Base-by-base conservation (phyloP, 164 flowering plant genomes). In the Kalanchoe fedtschenkoi region DNA sequence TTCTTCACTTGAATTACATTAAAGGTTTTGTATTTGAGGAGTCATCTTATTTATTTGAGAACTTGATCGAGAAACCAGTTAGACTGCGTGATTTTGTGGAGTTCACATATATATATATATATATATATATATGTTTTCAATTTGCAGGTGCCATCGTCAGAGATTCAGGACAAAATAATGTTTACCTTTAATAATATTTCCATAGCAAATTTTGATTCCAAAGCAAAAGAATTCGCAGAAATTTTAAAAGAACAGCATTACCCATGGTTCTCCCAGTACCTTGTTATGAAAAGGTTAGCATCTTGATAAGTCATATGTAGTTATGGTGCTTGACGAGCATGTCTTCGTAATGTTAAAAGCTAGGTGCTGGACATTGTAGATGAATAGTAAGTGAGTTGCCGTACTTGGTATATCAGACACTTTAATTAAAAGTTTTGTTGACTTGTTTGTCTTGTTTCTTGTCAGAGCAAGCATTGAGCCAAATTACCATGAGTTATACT, bases 201-300 rank as follows among this genome's bases (percentile, higher is more conserved):
- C 37, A 33, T 67, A 19, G 67, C 89, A 55, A 95, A 85, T 76
- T 21, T 84, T 68, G 99, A 95, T 65, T 80, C 80, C 24, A 95
- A 95, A 78, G 84, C 88, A 30, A 91, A 83, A 70, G 99, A 95
- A 47, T 82, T 95, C 63, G 62, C 75, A 55, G 97, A 95, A 37
- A 70, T 91, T 64, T 67, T 91, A 68, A 81, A 78, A 43, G 96
- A 87, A 75, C 81, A 88, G 62, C 81, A 81, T 70, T 81, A 81
- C 73, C 88, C 91, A 0, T 93, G 99, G 99, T 93, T 93, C 77
- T 97, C 96, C 4, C 93, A 88, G 71, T 90, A 90, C 66, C 83
- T 93, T 91, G 99, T 93, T 70, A 90, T 93, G 97, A 90, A 87
- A 76, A 90, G 99, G 99, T 90, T 64, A n/a, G n/a, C n/a, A n/a